Evolutionary conservation across 352 stramenopile species (phyloP), one percentile per base, ranked within the genome.

Genomic region (Halophytophthora batemanensis): DNA sequence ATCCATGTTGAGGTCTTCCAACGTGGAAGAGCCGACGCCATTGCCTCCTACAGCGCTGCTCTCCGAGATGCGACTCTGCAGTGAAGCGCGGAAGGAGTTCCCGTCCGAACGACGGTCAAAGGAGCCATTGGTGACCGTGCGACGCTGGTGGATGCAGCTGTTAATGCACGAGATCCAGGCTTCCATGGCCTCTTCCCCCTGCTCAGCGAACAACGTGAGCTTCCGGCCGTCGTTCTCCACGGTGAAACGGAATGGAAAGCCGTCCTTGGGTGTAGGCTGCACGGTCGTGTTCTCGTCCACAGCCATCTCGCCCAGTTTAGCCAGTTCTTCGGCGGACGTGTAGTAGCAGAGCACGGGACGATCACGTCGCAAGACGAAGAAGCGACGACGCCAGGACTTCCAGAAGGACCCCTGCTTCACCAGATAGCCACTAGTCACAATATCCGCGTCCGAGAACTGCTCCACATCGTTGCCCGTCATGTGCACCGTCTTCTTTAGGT

Each of bases 361-460:
- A 36, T 95, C 84, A 13, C 79, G 61, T 12, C 84, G 79, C 47
- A 95, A 42, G 46, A 95, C 90, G 43, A 95, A 95, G 50, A 89
- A 95, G 17, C 84, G 69, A 1, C 76, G 74, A 38, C 76, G 67
- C 84, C 84, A 95, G 6, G 77, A 90, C 57, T 91, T 90, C 84
- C 84, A 95, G 68, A 93, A 95, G 25, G 84, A 95, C 15, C 84
- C 84, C 33, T 90, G 80, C 53, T 95, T 95, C 40, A 90, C 69
- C 29, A 95, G 59, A 48, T 90, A 91, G 6, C 84, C 84, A 17
- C 69, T 73, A 19, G 73, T 86, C 35, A 91, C 69, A 39, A 95
- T 93, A 43, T 95, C 82, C 8, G 84, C 72, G 47, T 92, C 80
- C 11, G 80, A 92, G 55, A 95, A 95, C 63, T 91, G 81, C 48